Conservation (phyloP, 768 basidiomycete genomes). For the Infundibulicybe gibba region DNA sequence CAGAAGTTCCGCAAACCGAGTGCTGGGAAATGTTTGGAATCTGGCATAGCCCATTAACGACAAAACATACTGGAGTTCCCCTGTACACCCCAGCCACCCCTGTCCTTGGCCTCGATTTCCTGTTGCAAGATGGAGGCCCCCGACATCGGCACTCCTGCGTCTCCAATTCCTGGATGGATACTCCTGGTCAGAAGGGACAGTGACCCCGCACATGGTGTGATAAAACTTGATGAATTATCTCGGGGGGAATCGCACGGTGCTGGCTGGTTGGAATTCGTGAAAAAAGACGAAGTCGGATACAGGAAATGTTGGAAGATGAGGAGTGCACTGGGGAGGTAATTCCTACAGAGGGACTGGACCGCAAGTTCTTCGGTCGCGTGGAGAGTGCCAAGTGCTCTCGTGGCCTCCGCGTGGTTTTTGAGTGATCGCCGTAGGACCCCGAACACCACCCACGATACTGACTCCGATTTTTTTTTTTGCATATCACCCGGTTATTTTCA, state of each 20-base stretch:
- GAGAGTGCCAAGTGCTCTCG: conserved; percentile 35
- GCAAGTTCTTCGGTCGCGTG: conserved; percentile 35
- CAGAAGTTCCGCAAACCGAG: conserved; percentile 77
- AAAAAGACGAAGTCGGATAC: conserved; percentile 6
- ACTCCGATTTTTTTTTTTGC: neutral
- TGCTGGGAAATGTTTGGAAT: conserved; percentile 21
- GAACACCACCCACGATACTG: conserved; percentile 6
- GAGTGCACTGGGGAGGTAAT: conserved; percentile 14
- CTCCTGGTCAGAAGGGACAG: conserved; percentile 4
- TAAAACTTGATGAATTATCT: neutral
- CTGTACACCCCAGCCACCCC: conserved; percentile 61
- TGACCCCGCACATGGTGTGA: neutral
- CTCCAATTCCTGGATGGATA: conserved; percentile 21
- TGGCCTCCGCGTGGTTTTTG: conserved; percentile 40
- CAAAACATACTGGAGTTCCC: conserved; percentile 43
- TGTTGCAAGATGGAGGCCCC: conserved; percentile 82
- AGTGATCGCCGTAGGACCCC: conserved; percentile 18
- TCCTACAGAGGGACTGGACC: conserved; percentile 13
- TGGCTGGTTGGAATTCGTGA: neutral
- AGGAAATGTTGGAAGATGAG: conserved; percentile 9
- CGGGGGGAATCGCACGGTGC: conserved; percentile 1
- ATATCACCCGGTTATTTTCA: too few relatives aligned
- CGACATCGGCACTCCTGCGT: conserved; percentile 84
- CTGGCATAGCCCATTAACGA: conserved; percentile 8
- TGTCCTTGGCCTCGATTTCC: conserved; percentile 57